A percentile compares a stretch with the other conserved stretches of the same genome.
phyloP scores from a whole-genome alignment of 2,329 filamentous ascomycete species.

The Huntiella moniliformis region DNA sequence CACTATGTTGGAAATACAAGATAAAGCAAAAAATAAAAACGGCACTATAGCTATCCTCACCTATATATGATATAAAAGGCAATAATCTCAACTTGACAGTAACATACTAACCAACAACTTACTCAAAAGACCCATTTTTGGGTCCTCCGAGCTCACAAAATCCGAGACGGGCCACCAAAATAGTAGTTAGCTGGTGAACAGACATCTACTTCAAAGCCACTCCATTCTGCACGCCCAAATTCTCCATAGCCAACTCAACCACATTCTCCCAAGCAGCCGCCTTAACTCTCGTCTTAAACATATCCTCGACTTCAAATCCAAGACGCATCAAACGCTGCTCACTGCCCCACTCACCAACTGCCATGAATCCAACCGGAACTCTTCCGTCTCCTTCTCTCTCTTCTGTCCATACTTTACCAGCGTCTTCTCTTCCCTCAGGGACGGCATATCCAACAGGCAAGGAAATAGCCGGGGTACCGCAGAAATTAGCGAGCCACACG shows the following conservation, averaged over 20 bases:
- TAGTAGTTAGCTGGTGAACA: no score
- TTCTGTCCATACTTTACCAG: constrained; percentile 18
- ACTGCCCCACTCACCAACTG: constrained; percentile 33
- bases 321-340: constrained; percentile 31
- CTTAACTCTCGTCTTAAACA: constrained; percentile 19
- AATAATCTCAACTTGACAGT: no score
- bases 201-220: not conserved
- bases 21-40: no score
- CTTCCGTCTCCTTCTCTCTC: constrained; percentile 19
- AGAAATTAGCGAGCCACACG: constrained; percentile 33
- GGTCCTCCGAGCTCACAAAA: no score
- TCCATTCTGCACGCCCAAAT: not conserved
- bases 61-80: no score
- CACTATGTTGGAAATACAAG: no score
- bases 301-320: constrained; percentile 27
- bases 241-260: constrained; percentile 18
- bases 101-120: no score
- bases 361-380: constrained; percentile 36
- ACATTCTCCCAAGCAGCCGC: constrained; percentile 29
- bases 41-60: no score
- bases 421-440: constrained; percentile 18
- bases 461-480: constrained; percentile 27
- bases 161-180: no score
- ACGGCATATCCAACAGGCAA: constrained; percentile 27
- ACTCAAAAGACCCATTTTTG: no score